Base-by-base conservation (phyloP, 352 stramenopile genomes). In the Phytophthora fragariaefolia region DNA sequence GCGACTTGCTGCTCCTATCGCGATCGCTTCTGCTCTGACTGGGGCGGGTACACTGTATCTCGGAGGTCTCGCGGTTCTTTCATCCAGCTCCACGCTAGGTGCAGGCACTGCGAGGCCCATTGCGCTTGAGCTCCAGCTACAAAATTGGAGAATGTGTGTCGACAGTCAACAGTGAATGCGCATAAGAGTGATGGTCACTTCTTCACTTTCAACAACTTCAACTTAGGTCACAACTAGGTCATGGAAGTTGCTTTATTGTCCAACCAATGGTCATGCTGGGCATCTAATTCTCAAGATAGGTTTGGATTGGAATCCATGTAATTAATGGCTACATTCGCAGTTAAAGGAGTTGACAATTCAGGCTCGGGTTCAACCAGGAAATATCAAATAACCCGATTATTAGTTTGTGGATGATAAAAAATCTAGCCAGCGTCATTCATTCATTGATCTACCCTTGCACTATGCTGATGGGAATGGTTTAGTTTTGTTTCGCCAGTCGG, bases 171-270 rank as follows among this genome's bases (percentile, higher is more conserved):
- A 36, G 27, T 12, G 23, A 65, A 24, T 62, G 63, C 53, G 45
- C 18, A 47, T 22, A 66, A 65, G 66, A 83, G 55, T 83, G 76
- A 81, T 81, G 65, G 63, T 79, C 62, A 69, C 53, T 80, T 72
- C 72, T n/a, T n/a, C n/a, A n/a, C n/a, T n/a, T n/a, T n/a, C n/a
- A n/a, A n/a, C n/a, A 77, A 80, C 71, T 72, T 69, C 32, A 45
- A 59, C 23, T 7, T 43, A 13, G 30, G 30, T 36, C 10, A 36
- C 68, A 74, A 80, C 67, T 64, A 60, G 9, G 32, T 22, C 36
- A 49, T 26, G 40, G 54, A 72, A 58, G 9, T 49, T 57, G n/a
- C n/a, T n/a, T n/a, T n/a, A n/a, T n/a, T n/a, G n/a, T n/a, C n/a
- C n/a, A n/a, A n/a, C n/a, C n/a, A n/a, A n/a, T n/a, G n/a, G n/a